A percentile compares a stretch with the other conserved stretches of the same genome.
phyloP scores from a whole-genome alignment of 495 filamentous ascomycete genomes.

The Aspergillus cristatus region DNA sequence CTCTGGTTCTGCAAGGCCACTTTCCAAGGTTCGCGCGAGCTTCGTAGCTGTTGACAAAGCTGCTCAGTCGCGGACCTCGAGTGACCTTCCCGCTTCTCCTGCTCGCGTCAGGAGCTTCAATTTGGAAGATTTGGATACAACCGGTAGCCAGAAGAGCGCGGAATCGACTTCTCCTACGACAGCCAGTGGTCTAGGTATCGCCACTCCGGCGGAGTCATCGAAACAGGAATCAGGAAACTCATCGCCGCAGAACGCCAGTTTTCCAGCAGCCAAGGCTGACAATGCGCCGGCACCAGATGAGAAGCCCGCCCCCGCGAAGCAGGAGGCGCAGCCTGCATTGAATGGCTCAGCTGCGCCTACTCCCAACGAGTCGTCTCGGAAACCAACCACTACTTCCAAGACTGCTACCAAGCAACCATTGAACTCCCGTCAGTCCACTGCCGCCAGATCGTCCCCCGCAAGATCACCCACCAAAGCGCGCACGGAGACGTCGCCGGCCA shows the following conservation, averaged over 20 bases:
- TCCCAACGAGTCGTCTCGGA: conserved; percentile 2
- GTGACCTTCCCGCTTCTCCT: conserved; percentile 22
- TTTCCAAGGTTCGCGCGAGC: conserved; percentile 72
- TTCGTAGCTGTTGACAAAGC: conserved; percentile 68
- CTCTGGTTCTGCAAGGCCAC: conserved; percentile 44
- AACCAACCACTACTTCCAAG: conserved; percentile 14
- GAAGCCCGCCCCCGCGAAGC: not conserved
- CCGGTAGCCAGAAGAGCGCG: conserved; percentile 19
- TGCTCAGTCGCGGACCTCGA: conserved; percentile 26
- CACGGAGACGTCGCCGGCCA: conserved; percentile 11
- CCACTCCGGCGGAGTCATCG: not conserved
- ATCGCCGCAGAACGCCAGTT: not conserved
- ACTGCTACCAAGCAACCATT: conserved; percentile 31
- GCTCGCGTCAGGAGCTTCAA: conserved; percentile 27
- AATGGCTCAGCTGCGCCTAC: conserved; percentile 3
- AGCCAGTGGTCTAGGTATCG: conserved; percentile 11
- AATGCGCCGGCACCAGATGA: not conserved
- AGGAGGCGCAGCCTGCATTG: conserved; percentile 4
- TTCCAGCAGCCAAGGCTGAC: not conserved
- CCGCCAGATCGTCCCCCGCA: conserved; percentile 13
- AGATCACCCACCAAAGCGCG: conserved; percentile 15
- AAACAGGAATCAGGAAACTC: too few species aligned
- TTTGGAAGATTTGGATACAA: conserved; percentile 21
- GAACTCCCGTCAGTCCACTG: conserved; percentile 25
- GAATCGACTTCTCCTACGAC: conserved; percentile 21